A percentile compares a stretch with the other conserved stretches of the same genome.
These are phyloP conservation scores for Pseudocercospora crystallina DNA, from an alignment of 2,329 filamentous ascomycete genomes.

Conservation along the genomic window DNA sequence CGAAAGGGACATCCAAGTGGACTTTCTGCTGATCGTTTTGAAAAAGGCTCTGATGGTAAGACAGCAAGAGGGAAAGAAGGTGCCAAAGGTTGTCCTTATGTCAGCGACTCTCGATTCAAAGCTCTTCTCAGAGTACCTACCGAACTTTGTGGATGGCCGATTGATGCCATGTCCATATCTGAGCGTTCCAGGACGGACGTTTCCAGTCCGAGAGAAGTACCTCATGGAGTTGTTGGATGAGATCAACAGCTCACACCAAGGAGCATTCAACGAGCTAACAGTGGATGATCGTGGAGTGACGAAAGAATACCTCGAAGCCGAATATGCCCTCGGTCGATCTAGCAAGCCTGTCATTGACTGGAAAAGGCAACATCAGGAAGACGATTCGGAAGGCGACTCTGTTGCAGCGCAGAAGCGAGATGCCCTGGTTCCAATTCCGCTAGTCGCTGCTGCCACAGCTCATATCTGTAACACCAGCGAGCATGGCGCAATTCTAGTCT, in stretches of 20 bases:
- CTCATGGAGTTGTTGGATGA: slow-evolving; percentile 42
- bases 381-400: slow-evolving; percentile 23
- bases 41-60: slow-evolving; percentile 44
- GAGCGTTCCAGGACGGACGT: slow-evolving; percentile 46
- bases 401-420: slow-evolving; percentile 37
- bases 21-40: slow-evolving; percentile 48
- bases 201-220: slow-evolving; percentile 45
- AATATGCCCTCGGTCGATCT: slow-evolving; percentile 7
- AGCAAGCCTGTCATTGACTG: slow-evolving; percentile 39
- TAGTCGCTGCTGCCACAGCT: slow-evolving; percentile 46
- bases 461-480: slow-evolving; percentile 46
- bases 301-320: slow-evolving; percentile 24
- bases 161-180: slow-evolving; percentile 41
- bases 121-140: slow-evolving; percentile 48
- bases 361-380: slow-evolving; percentile 35
- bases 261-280: slow-evolving; percentile 18
- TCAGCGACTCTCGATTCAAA: slow-evolving; percentile 50
- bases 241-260: slow-evolving; percentile 28
- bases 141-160: slow-evolving; percentile 33
- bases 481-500: slow-evolving; percentile 50
- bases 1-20: slow-evolving; percentile 47
- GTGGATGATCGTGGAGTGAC: slow-evolving; percentile 2
- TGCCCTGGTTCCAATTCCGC: slow-evolving; percentile 41
- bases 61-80: slow-evolving; percentile 30
- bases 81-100: slow-evolving; percentile 51